These are phyloP conservation scores for Arachnomyces sp. DNA, from an alignment of 2,329 filamentous ascomycete genomes.

Conservation along the genomic window DNA sequence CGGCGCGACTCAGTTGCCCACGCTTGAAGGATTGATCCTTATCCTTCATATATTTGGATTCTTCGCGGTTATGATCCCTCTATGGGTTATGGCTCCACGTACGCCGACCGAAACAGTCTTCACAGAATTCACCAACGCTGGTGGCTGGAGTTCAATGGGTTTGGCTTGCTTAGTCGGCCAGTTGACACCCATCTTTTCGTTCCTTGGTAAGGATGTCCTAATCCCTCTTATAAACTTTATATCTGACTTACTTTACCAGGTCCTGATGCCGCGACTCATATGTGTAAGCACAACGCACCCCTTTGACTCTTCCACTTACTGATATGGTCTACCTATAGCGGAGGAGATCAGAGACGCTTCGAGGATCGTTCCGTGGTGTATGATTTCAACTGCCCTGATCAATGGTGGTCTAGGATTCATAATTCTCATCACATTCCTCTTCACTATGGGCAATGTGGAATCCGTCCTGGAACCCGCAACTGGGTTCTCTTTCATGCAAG, in stretches of 20 bases:
- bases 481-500: constrained; percentile 30
- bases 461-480: constrained; percentile 19
- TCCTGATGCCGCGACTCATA: constrained; percentile 31
- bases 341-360: constrained; percentile 35
- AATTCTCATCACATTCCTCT: constrained; percentile 32
- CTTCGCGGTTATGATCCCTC: constrained; percentile 44
- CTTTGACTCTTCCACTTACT: neutral
- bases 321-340: constrained; percentile 19
- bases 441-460: constrained; percentile 29
- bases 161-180: constrained; percentile 35
- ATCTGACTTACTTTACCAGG: constrained; percentile 2
- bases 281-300: constrained; percentile 15
- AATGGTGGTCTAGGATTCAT: constrained; percentile 31
- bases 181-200: constrained; percentile 28
- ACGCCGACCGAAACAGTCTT: constrained; percentile 39
- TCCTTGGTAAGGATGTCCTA: constrained; percentile 22
- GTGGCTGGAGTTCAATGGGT: constrained; percentile 37
- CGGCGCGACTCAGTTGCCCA: constrained; percentile 36
- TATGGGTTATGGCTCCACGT: constrained; percentile 36
- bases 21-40: constrained; percentile 43
- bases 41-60: constrained; percentile 47
- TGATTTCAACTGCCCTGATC: constrained; percentile 29
- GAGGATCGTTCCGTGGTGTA: constrained; percentile 27
- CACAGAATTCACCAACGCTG: constrained; percentile 41
- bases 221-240: neutral